Conservation (phyloP, 805 yeast genomes). For the Candida wancherniae region DNA sequence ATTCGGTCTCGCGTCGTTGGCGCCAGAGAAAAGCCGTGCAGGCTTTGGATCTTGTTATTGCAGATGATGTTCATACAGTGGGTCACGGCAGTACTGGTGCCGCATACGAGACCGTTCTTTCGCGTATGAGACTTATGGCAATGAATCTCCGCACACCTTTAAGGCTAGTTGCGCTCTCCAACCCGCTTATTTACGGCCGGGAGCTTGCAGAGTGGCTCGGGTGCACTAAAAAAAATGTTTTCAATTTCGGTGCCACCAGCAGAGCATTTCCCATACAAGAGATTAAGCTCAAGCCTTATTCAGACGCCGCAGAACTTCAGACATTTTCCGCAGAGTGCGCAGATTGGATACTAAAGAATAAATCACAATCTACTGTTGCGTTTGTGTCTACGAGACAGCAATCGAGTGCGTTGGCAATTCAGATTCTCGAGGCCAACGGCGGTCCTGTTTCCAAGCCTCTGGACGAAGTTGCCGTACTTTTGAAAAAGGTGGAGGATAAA, state of each 20-base stretch:
- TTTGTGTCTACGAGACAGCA: constrained; percentile 52
- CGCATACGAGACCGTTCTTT: constrained; percentile 61
- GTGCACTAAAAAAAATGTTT: constrained; percentile 52
- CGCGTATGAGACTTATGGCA: constrained; percentile 68
- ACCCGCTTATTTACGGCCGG: constrained; percentile 66
- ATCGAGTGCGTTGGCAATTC: constrained; percentile 3
- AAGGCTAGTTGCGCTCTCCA: constrained; percentile 66
- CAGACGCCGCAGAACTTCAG: constrained; percentile 1
- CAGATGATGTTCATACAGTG: constrained; percentile 67
- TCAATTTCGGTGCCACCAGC: constrained; percentile 65
- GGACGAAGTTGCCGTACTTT: constrained; percentile 1
- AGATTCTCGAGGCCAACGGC: constrained; percentile 1
- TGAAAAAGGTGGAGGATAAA: constrained; percentile 5
- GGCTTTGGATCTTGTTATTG: constrained; percentile 60
- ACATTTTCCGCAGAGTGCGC: constrained; percentile 4
- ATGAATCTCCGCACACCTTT: constrained; percentile 52
- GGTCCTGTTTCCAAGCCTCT: too few species aligned
- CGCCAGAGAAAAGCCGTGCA: constrained; percentile 68
- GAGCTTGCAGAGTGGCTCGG: constrained; percentile 90
- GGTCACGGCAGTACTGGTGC: constrained; percentile 56
- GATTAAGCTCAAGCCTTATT: constrained; percentile 47
- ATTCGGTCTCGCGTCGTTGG: constrained; percentile 74
- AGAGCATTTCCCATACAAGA: constrained; percentile 51
- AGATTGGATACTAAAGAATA: not conserved
- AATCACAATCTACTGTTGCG: constrained; percentile 22